phyloP scores from a whole-genome alignment of 768 basidiomycete genomes.

The Lactarius pseudohatsudake region DNA sequence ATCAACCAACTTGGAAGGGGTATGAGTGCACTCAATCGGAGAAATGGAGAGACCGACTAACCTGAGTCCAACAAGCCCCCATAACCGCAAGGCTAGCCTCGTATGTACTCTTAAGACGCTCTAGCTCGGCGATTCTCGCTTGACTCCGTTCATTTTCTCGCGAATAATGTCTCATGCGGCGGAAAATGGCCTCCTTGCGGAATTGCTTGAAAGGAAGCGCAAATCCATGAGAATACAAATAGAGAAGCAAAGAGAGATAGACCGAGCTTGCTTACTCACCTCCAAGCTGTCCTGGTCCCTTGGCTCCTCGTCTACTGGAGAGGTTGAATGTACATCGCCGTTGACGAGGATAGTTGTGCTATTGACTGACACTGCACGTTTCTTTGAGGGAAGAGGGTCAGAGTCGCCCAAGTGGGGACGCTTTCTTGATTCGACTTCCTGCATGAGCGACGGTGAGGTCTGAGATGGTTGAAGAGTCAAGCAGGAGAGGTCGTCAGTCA shows the following conservation, averaged over 20 bases:
- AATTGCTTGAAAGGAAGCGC: slow-evolving; percentile 51
- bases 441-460: slow-evolving; percentile 13
- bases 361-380: slow-evolving; percentile 32
- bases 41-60: slow-evolving; percentile 35
- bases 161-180: slow-evolving; percentile 81
- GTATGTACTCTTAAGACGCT: slow-evolving; percentile 61
- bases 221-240: slow-evolving; percentile 20
- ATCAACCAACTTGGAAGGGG: slow-evolving; percentile 53
- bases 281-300: slow-evolving; percentile 53
- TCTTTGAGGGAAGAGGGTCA: slow-evolving; percentile 32
- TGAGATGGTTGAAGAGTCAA: background rate
- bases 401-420: slow-evolving; percentile 29
- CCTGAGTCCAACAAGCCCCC: slow-evolving; percentile 79
- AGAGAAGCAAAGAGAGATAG: slow-evolving; percentile 29
- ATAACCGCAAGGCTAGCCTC: slow-evolving; percentile 73
- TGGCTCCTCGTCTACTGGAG: slow-evolving; percentile 30
- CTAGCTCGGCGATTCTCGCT: slow-evolving; percentile 59
- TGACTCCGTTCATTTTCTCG: slow-evolving; percentile 69
- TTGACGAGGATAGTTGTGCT: slow-evolving; percentile 32
- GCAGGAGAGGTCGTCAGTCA: background rate
- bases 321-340: slow-evolving; percentile 27
- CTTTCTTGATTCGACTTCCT: slow-evolving; percentile 30
- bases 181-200: slow-evolving; percentile 82
- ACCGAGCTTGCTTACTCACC: slow-evolving; percentile 42
- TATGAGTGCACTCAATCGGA: slow-evolving; percentile 10